Base-by-base conservation (phyloP, 1,284 basidiomycete genomes). In the Austropuccinia psidii region DNA sequence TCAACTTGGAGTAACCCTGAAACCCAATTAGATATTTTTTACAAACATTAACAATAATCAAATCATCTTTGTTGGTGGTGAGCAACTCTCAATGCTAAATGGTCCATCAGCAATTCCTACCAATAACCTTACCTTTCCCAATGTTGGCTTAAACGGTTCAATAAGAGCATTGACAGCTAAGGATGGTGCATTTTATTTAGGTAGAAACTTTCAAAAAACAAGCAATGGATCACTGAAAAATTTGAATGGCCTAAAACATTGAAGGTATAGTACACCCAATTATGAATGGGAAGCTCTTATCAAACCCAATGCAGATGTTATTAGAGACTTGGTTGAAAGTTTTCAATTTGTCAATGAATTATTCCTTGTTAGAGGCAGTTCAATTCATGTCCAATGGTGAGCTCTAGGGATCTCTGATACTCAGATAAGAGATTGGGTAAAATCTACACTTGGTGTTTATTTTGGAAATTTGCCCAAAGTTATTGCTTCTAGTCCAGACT, bases 141-240 rank as follows among this genome's bases (percentile, higher is more conserved):
- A 73, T 58, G 61, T 49, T 13, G 70, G 70, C 35, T 37, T 73
- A 31, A 65, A 73, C 21, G 70, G 70, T 21, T 19, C 21, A 39
- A 61, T 73, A 1, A 45, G 47, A 57, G 37, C 47, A n/a, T 17
- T 62, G n/a, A 9, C 50, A 31, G 41, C 49, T 31, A 43, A 21
- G 4, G 52, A 65, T 37, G 60, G 61, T 0, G 47, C 54, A 27
- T 37, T 73, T 27, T 73, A 45, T 49, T 50, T 52, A 21, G 60
- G 45, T 31, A 61, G 70, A 33, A 64, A 73, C 31, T 73, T 73
- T 33, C 54, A 60, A 21, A 47, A 21, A 24, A 65, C 70, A 17
- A 24, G 49, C 17, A 61, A 73, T 65, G 43, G 52, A 31, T 6
- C n/a, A 41, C 37, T 73, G 31, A 24, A 52, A 37, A 50, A 27